These are phyloP conservation scores for Paraconiothyrium sp. DNA, from an alignment of 2,329 filamentous ascomycete species.

Conservation along the genomic window DNA sequence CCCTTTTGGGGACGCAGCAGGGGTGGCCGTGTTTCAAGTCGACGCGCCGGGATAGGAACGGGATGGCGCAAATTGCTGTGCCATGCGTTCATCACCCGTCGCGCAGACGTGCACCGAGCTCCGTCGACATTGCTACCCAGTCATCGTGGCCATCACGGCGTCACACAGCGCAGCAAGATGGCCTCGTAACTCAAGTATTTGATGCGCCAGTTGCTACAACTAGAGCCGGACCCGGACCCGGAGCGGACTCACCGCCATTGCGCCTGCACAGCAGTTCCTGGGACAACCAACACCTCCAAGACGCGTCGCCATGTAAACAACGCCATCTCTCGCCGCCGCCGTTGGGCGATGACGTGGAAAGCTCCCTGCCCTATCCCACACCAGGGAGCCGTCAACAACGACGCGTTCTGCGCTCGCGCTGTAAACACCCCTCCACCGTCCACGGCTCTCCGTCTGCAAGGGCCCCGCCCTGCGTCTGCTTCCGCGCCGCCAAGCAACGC, in stretches of 20 bases:
- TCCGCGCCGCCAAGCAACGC: conserved; percentile 10
- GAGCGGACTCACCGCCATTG: conserved; percentile 1
- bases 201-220: neutral
- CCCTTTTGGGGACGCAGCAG: conserved; percentile 10
- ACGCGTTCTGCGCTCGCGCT: neutral
- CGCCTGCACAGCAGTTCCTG: neutral
- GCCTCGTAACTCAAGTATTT: neutral
- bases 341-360: conserved; percentile 13
- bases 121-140: neutral
- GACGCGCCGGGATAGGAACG: conserved; percentile 6
- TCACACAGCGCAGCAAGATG: neutral
- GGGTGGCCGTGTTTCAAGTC: conserved; percentile 7
- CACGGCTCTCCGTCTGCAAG: conserved; percentile 16
- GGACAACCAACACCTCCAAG: neutral
- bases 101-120: conserved; percentile 2
- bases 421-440: conserved; percentile 2
- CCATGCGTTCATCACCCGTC: conserved; percentile 10
- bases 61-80: conserved; percentile 14
- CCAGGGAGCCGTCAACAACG: conserved; percentile 3
- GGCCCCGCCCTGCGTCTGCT: conserved; percentile 17
- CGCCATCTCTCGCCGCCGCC: conserved; percentile 1
- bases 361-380: neutral
- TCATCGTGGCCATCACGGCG: neutral
- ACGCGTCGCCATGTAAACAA: conserved; percentile 14
- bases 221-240: neutral